Evolutionary conservation across 2,329 filamentous ascomycete species (phyloP), one percentile per base, ranked within the genome.

Genomic region (Incumbomyces lentus): DNA sequence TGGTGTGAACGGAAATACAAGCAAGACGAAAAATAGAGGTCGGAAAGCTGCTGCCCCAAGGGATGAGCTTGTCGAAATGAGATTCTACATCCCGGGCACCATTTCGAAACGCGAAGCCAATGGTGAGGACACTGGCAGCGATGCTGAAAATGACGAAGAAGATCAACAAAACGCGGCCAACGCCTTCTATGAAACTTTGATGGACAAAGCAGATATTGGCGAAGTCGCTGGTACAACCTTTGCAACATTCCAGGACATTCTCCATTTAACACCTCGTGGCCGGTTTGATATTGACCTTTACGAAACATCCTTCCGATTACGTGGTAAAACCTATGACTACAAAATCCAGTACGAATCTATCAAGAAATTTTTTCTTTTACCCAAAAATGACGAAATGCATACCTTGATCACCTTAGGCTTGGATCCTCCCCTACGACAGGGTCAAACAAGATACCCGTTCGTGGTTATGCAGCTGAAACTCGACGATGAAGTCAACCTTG

Each of bases 281-380:
- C 90, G 92, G 56, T 98, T 98, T 75, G 92, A 96, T 65, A 95
- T 98, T 69, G 92, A 98, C 66, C 95, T 98, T 84, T 98, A 98
- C 76, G 92, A 96, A 67, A 83, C 81, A 13, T 96, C 92, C 2
- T 96, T 98, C 76, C 84, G 92, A 52, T 77, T 98, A 52, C 90
- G 92, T 55, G 92, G 92, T 60, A 98, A 98, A 71, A 98, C 92
- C 18, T 98, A 98, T 73, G 93, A 98, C 71, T 98, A 98, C 79
- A 98, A 98, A 77, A 96, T 98, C 55, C 88, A 95, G 65, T 98
- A 95, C 68, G 86, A 95, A 48, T 81, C 83, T 41, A 88, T 96
- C 69, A 98, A 98, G 74, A 96, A 96, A 66, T 96, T 96, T 64
- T 95, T 98, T 81, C 78, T 96, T 26, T 79, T 98, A 5, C 92